These are phyloP conservation scores for Haplosporangium sp. DNA, from an alignment of 371 early-diverging fungal genomes.

Conservation along the genomic window DNA sequence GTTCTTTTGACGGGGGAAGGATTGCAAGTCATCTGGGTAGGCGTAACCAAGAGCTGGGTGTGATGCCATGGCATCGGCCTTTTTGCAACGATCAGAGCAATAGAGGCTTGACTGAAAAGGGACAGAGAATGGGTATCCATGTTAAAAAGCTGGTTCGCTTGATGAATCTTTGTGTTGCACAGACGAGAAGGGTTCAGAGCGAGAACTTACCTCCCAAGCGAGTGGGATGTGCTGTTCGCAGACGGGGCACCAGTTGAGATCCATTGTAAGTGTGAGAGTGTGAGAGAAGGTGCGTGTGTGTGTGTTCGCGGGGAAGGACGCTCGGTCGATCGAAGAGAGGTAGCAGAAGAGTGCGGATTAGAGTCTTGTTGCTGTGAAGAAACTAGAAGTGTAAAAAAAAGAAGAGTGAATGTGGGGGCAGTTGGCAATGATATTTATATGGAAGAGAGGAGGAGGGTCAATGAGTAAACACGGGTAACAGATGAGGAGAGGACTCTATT, in stretches of 20 bases:
- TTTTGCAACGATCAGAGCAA: constrained; percentile 53
- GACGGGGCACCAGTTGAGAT: constrained; percentile 55
- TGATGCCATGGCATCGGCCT: constrained; percentile 38
- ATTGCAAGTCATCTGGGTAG: constrained; percentile 27
- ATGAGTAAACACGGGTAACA: constrained; percentile 1
- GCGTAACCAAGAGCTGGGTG: constrained; percentile 39
- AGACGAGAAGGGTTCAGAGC: neutral
- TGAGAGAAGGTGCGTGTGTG: neutral
- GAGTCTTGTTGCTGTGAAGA: constrained; percentile 26
- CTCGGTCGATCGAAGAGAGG: neutral
- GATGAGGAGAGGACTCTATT: constrained; percentile 3
- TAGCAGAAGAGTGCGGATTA: constrained; percentile 3
- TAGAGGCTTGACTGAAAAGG: constrained; percentile 41
- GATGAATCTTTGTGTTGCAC: no score
- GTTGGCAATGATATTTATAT: constrained; percentile 31
- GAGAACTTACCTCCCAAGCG: constrained; percentile 49
- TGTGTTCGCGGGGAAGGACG: neutral
- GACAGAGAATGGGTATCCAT: neutral
- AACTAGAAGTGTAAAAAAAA: constrained; percentile 11
- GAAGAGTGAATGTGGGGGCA: constrained; percentile 23
- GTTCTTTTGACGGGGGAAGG: constrained; percentile 25
- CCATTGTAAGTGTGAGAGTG: constrained; percentile 23
- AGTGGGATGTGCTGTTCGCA: constrained; percentile 56
- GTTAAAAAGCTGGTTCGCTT: no score
- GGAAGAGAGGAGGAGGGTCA: neutral